Evolutionary conservation across 768 basidiomycete genomes (phyloP).

Genomic region (Mycena kentingensis): DNA sequence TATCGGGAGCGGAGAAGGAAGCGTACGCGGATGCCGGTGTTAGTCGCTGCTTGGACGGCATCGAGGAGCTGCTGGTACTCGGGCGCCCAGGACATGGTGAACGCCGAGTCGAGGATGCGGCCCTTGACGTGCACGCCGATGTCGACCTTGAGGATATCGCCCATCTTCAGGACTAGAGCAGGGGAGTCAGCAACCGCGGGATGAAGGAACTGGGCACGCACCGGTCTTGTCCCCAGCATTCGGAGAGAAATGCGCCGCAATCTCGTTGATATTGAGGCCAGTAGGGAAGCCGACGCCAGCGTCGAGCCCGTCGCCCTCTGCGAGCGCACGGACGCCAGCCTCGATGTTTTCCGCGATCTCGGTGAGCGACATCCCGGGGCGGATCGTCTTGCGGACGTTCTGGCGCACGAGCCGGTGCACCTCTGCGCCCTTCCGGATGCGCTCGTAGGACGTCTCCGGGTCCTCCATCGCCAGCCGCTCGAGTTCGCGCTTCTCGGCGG

Average conservation of each 20-base stretch:
- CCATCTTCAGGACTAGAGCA: constrained; percentile 67
- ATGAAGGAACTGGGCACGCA: constrained; percentile 37
- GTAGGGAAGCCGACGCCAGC: constrained; percentile 95
- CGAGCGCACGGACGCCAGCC: constrained; percentile 85
- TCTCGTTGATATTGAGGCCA: constrained; percentile 89
- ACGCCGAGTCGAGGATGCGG: constrained; percentile 94
- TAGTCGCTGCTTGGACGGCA: constrained; percentile 92
- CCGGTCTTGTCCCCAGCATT: constrained; percentile 89
- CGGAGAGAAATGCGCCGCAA: constrained; percentile 95
- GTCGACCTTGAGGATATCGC: constrained; percentile 97
- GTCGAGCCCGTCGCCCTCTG: constrained; percentile 87
- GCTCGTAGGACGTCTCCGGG: constrained; percentile 82
- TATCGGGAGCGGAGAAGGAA: constrained; percentile 3
- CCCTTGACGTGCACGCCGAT: constrained; percentile 97
- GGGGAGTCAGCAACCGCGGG: neutral
- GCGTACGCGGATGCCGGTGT: constrained; percentile 82
- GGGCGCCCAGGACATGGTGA: constrained; percentile 87
- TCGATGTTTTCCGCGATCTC: constrained; percentile 95
- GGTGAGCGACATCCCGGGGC: constrained; percentile 91
- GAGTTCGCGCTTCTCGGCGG: constrained; percentile 83
- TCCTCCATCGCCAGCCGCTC: constrained; percentile 80
- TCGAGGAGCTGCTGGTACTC: constrained; percentile 88
- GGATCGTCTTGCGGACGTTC: constrained; percentile 79
- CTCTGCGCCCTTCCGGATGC: constrained; percentile 91
- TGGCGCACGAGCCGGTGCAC: constrained; percentile 91